Evolutionary conservation across 2,329 filamentous ascomycete genomes (phyloP), one percentile per base, ranked within the genome.

Genomic region (Thermothelomyces thermophilus): DNA sequence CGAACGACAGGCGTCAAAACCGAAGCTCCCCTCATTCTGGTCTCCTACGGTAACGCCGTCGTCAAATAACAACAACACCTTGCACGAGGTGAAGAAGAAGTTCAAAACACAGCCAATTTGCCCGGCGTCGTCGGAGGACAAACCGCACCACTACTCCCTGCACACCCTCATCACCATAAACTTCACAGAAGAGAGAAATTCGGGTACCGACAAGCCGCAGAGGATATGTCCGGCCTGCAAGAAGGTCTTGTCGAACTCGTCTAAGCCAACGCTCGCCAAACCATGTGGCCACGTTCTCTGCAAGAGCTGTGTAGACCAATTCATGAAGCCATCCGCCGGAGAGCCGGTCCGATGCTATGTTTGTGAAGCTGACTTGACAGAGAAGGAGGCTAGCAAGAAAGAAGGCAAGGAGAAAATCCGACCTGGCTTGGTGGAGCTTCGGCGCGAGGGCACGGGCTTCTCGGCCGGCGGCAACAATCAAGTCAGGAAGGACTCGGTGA

Each of bases 261-360:
- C 87, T 3, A 87, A 86, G 63, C 87, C 90, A 0, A 80, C 90
- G 65, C 73, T 96, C 45, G 83, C 87, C 2, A 90, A 88, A 64
- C 87, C 87, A 0, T 98, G 91, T 62, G 91, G 91, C 0, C 91
- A 98, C 64, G 90, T 97, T 1, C 69, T 96, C 19, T 98, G 91
- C 68, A 84, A 86, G 60, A 84, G 79, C 34, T 96, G 91, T 62
- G 84, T 90, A 14, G 79, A 83, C 48, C 86, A 90, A 62, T 95
- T 97, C 66, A 84, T 96, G 74, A 77, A 76, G 7, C 77, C 81
- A 36, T 71, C 68, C 49, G 73, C 62, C 19, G 53, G 58, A 11
- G 60, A 64, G 9, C 60, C 67, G 1, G 68, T 88, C 2, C 69
- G 76, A 43, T 97, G 93, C 67, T 96, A 89, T 66, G 90, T 96